Evolutionary conservation across 1,139 yeast species (phyloP).

Genomic region (Suhomyces bribrorum): DNA sequence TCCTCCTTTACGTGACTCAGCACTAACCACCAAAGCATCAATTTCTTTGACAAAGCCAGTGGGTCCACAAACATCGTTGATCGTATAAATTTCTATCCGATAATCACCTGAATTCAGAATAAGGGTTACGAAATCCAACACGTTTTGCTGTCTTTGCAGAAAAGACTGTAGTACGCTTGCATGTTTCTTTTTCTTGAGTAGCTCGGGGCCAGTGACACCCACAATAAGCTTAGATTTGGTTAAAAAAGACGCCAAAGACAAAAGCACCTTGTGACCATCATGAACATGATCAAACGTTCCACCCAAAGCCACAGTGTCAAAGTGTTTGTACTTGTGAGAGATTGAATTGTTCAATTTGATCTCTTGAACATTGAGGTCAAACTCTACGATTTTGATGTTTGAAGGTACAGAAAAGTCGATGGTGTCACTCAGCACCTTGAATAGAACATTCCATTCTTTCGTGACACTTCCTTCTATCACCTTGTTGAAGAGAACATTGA

Average conservation of each 20-base stretch:
- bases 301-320: slow-evolving; percentile 62
- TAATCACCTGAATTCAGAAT: slow-evolving; percentile 26
- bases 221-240: slow-evolving; percentile 59
- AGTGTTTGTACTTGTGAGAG: slow-evolving; percentile 1
- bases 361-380: not conserved
- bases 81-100: slow-evolving; percentile 48
- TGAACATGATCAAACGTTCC: slow-evolving; percentile 98
- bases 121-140: slow-evolving; percentile 47
- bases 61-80: slow-evolving; percentile 92
- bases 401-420: not conserved
- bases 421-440: slow-evolving; percentile 3
- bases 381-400: not conserved
- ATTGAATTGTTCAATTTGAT: not conserved
- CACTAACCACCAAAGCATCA: slow-evolving; percentile 76
- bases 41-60: slow-evolving; percentile 78
- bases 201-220: slow-evolving; percentile 81
- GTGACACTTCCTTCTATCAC: not conserved
- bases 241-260: slow-evolving; percentile 71
- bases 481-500: slow-evolving; percentile 34
- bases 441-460: slow-evolving; percentile 9
- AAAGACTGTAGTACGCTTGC: slow-evolving; percentile 65
- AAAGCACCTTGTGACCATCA: slow-evolving; percentile 87
- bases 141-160: slow-evolving; percentile 48
- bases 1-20: slow-evolving; percentile 80
- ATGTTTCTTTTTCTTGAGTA: slow-evolving; percentile 74